phyloP scores from a whole-genome alignment of 345 rosid species.

The Melastoma malabathricum region DNA sequence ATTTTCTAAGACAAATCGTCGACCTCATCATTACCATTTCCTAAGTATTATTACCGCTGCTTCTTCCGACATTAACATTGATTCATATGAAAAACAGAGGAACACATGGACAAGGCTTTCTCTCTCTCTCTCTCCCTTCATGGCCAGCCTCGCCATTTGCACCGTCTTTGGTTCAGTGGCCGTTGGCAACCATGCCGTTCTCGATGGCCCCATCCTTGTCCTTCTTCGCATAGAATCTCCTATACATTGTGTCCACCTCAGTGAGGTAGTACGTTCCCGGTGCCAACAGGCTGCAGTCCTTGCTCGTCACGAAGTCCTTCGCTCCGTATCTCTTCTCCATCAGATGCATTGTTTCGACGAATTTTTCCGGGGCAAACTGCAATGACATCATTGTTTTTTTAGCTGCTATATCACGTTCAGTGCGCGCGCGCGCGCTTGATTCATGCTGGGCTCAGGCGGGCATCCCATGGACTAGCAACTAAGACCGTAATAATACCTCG shows the following conservation, averaged over 20 bases:
- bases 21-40: too few relatives aligned
- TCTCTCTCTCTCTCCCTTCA: too few relatives aligned
- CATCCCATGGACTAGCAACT: too few relatives aligned
- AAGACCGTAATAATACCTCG: slow-evolving; percentile 39
- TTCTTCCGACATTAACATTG: too few relatives aligned
- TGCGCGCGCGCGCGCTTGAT: too few relatives aligned
- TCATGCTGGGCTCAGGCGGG: too few relatives aligned
- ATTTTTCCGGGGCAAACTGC: slow-evolving; percentile 76
- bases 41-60: too few relatives aligned
- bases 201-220: slow-evolving; percentile 15
- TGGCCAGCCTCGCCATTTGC: not conserved
- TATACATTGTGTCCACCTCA: slow-evolving; percentile 80
- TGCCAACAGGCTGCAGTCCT: slow-evolving; percentile 71
- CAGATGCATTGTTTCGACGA: slow-evolving; percentile 72
- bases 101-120: too few relatives aligned
- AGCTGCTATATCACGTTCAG: too few relatives aligned
- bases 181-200: slow-evolving; percentile 49
- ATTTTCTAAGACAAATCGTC: too few relatives aligned
- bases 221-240: slow-evolving; percentile 84
- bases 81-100: too few relatives aligned
- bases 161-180: slow-evolving; percentile 27
- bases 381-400: not conserved
- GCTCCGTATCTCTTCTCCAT: slow-evolving; percentile 99
- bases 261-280: slow-evolving; percentile 90
- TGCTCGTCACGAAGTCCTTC: slow-evolving; percentile 86